A percentile compares a stretch with the other conserved stretches of the same genome.
These are phyloP conservation scores for Lumnitzera littorea DNA, from an alignment of 345 rosid genomes.

Conservation along the genomic window DNA sequence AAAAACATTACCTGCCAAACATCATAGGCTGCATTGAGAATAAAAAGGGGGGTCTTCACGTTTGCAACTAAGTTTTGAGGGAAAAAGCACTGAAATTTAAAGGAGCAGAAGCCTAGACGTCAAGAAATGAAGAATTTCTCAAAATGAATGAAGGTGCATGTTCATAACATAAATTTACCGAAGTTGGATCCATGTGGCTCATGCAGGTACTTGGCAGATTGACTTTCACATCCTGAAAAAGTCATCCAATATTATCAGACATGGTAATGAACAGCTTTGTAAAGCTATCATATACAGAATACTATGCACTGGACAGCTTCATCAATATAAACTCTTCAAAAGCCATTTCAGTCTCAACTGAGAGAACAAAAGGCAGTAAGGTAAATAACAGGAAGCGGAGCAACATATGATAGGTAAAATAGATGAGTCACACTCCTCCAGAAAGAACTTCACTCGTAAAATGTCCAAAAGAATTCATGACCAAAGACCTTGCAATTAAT, in stretches of 20 bases:
- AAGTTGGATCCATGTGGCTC: slow-evolving; percentile 69
- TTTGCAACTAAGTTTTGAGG: slow-evolving; percentile 63
- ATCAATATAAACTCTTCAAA: background rate
- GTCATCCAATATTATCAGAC: background rate
- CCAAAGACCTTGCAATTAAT: too few species aligned
- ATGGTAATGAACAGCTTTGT: too few species aligned
- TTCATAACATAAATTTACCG: slow-evolving; percentile 34
- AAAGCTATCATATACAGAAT: too few species aligned
- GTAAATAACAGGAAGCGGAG: too few species aligned
- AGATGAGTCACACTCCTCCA: too few species aligned
- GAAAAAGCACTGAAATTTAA: slow-evolving; percentile 67
- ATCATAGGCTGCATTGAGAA: slow-evolving; percentile 82
- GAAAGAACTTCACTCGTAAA: too few species aligned
- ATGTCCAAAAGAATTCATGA: too few species aligned
- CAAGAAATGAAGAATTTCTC: background rate
- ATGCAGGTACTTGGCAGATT: slow-evolving; percentile 64
- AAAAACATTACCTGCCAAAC: slow-evolving; percentile 61
- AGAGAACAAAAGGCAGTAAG: background rate
- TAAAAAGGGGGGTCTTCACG: slow-evolving; percentile 67
- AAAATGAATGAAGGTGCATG: slow-evolving; percentile 2
- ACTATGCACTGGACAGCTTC: too few species aligned
- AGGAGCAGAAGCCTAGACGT: slow-evolving; percentile 6
- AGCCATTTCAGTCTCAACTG: background rate
- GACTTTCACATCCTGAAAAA: slow-evolving; percentile 50
- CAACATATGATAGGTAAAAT: too few species aligned